Conservation (phyloP, 2,329 filamentous ascomycete genomes). For the Sporothrix sp. region DNA sequence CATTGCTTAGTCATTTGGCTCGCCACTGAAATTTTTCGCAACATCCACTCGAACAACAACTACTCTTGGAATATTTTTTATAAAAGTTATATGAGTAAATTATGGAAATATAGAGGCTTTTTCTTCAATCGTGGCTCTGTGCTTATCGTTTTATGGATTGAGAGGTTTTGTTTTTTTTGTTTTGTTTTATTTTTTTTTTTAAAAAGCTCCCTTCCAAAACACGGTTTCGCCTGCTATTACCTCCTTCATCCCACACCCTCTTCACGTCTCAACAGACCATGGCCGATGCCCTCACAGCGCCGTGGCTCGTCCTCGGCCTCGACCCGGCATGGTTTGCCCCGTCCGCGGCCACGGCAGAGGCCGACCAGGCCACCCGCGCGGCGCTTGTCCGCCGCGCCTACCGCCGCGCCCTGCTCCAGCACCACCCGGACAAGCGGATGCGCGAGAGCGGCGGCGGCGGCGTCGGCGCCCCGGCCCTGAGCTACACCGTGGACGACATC, state of each 20-base stretch:
- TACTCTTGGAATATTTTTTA: no score
- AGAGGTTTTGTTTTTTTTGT: neutral
- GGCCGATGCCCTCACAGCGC: neutral
- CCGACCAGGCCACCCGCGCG: constrained; percentile 23
- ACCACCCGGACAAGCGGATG: constrained; percentile 53
- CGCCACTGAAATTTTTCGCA: neutral
- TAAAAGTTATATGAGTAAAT: no score
- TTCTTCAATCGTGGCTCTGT: no score
- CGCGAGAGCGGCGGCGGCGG: neutral
- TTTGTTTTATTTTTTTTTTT: neutral
- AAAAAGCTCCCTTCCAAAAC: neutral
- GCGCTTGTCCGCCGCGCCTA: constrained; percentile 52
- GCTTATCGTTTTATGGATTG: no score
- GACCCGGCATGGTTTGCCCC: constrained; percentile 7
- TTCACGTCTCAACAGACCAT: neutral
- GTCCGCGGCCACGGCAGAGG: constrained; percentile 25
- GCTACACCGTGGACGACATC: constrained; percentile 57
- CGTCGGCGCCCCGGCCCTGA: no score
- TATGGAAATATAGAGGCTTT: no score
- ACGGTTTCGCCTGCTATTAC: neutral
- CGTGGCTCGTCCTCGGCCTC: constrained; percentile 12
- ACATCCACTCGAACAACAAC: neutral
- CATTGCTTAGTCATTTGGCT: constrained; percentile 4
- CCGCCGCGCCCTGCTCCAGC: constrained; percentile 51
- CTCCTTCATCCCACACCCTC: neutral